Percentiles rank a stretch among this genome's conserved stretches.
These are phyloP conservation scores for Discostella pseudostelligera DNA, from an alignment of 108 stramenopile genomes.

Conservation along the genomic window DNA sequence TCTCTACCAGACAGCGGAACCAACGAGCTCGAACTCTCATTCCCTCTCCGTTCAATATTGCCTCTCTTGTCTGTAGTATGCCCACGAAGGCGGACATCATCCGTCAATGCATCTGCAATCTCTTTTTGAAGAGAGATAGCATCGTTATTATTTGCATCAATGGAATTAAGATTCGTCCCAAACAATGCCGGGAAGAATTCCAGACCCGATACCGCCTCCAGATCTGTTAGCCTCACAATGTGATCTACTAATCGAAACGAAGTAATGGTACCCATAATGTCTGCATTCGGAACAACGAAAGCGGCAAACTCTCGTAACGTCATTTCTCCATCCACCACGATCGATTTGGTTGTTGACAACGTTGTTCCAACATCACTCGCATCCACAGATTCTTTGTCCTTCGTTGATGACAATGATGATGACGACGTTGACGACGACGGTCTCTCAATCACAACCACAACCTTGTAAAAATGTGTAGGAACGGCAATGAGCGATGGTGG, in stretches of 20 bases:
- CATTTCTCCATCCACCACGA: background rate
- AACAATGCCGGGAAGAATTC: constrained; percentile 64
- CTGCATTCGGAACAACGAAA: constrained; percentile 79
- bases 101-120: constrained; percentile 45
- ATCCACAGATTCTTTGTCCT: constrained; percentile 11
- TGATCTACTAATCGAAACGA: constrained; percentile 49
- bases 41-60: background rate
- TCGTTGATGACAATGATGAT: too few species aligned
- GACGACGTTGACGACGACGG: too few species aligned
- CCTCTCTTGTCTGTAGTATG: background rate
- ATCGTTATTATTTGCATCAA: constrained; percentile 11
- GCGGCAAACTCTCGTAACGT: constrained; percentile 55
- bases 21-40: constrained; percentile 6
- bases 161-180: constrained; percentile 15
- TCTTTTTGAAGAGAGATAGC: constrained; percentile 23
- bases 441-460: constrained; percentile 60
- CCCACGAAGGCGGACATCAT: constrained; percentile 23
- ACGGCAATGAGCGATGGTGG: constrained; percentile 74
- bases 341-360: background rate
- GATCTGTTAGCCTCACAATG: constrained; percentile 76
- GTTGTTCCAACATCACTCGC: background rate
- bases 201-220: constrained; percentile 77
- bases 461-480: constrained; percentile 87
- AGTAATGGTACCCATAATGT: constrained; percentile 4
- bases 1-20: constrained; percentile 7